These are phyloP conservation scores for Prunus dulcis DNA, from an alignment of 306 rosid species.

Conservation along the genomic window DNA sequence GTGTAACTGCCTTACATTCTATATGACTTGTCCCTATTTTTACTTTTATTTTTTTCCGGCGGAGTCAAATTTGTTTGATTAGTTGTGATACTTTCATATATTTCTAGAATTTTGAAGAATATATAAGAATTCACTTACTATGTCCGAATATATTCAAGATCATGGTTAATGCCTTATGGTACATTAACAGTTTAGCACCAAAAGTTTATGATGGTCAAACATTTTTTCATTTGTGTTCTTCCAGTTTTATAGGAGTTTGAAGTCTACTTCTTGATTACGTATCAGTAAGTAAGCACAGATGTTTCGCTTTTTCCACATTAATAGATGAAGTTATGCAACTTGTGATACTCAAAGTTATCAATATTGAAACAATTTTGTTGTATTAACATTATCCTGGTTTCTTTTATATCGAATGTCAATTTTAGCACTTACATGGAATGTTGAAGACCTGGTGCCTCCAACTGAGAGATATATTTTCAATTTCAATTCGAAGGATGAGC, in stretches of 20 bases:
- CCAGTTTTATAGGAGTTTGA: not conserved
- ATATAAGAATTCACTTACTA: not conserved
- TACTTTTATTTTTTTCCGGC: not conserved
- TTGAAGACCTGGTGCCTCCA: constrained; percentile 92
- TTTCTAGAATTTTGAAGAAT: not conserved
- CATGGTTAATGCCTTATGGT: not conserved
- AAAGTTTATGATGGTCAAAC: not conserved
- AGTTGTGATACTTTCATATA: not conserved
- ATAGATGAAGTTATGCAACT: not conserved
- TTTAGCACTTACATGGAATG: constrained; percentile 57
- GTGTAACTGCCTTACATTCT: not conserved
- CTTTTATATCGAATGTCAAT: constrained; percentile 20
- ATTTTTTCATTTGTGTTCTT: not conserved
- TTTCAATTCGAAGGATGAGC: constrained; percentile 76
- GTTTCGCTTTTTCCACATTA: not conserved
- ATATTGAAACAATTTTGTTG: not conserved
- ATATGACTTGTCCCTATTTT: not conserved
- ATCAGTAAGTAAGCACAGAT: not conserved
- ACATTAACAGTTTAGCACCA: not conserved
- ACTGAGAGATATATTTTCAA: constrained; percentile 69
- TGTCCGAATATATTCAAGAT: not conserved
- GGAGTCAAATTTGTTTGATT: not conserved
- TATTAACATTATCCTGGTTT: not conserved
- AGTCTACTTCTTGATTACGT: not conserved
- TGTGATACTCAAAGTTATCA: not conserved